Percentiles rank a stretch among this genome's conserved stretches.
Conservation (phyloP, 2,329 filamentous ascomycete genomes). For the Colletotrichum echinochloae region DNA sequence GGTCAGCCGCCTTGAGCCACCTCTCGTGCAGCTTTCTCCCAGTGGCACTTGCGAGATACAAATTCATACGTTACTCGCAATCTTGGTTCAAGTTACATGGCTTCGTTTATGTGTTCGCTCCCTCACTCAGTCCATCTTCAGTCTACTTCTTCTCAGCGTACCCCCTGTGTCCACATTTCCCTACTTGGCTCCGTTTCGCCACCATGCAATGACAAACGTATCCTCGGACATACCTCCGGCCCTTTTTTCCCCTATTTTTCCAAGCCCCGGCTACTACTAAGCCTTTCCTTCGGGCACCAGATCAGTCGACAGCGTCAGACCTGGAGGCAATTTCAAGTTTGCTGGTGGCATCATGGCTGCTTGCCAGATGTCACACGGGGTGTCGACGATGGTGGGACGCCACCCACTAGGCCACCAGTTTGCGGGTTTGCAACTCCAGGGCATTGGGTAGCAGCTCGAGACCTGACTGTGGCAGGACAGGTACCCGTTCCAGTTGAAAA, state of each 20-base stretch:
- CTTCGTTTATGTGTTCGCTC: background rate
- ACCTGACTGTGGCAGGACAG: constrained; percentile 25
- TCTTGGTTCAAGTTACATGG: background rate
- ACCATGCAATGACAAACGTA: constrained; percentile 1
- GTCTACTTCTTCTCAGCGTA: background rate
- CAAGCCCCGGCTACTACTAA: background rate
- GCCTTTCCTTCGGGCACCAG: background rate
- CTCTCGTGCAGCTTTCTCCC: background rate
- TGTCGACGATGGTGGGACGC: constrained; percentile 10
- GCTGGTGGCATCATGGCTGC: background rate
- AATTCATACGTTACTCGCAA: background rate
- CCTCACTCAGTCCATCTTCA: background rate
- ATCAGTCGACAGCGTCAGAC: background rate
- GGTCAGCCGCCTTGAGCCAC: background rate
- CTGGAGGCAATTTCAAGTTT: background rate
- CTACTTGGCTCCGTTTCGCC: background rate
- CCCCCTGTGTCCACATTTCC: background rate
- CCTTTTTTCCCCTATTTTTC: too few relatives aligned
- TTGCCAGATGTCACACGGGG: constrained; percentile 26
- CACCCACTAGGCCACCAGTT: constrained; percentile 32
- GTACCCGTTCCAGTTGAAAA: constrained; percentile 36
- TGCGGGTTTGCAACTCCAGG: constrained; percentile 20
- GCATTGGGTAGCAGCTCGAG: constrained; percentile 20
- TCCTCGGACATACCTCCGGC: background rate
- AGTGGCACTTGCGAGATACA: background rate